phyloP scores from a whole-genome alignment of 305 asterid genomes.

The Ajuga reptans region DNA sequence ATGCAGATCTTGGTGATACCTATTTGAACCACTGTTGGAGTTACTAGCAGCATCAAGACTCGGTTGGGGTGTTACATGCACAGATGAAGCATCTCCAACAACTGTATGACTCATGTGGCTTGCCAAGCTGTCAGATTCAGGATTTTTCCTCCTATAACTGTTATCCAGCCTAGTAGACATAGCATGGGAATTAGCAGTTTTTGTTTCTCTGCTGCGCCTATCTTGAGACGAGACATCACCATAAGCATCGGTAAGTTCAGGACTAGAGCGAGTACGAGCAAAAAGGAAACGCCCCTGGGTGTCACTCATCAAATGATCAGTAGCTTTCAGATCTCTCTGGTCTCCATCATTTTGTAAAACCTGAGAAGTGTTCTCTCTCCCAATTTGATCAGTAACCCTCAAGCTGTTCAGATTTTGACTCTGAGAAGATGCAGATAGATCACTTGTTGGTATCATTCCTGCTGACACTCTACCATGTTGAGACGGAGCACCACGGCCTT shows the following conservation, averaged over 20 bases:
- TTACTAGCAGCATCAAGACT: conserved; percentile 43
- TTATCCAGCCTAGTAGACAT: conserved; percentile 36
- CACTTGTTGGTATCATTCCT: conserved; percentile 32
- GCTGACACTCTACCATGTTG: conserved; percentile 38
- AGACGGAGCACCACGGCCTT: conserved; percentile 28
- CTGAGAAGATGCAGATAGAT: conserved; percentile 38
- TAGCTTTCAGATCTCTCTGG: conserved; percentile 48
- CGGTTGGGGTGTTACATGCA: conserved; percentile 40
- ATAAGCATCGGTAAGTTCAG: conserved; percentile 80
- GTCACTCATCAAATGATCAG: conserved; percentile 52
- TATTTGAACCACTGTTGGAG: conserved; percentile 41
- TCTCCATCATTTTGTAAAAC: conserved; percentile 38
- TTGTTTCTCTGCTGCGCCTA: conserved; percentile 36
- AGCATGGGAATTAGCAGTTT: conserved; percentile 40
- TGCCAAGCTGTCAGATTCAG: conserved; percentile 46
- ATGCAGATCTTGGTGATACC: conserved; percentile 42
- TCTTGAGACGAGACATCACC: conserved; percentile 39
- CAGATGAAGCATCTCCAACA: conserved; percentile 41
- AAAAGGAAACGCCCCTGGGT: conserved; percentile 55
- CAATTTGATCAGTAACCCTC: conserved; percentile 34
- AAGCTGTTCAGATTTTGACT: conserved; percentile 39
- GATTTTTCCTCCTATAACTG: conserved; percentile 42
- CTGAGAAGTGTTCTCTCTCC: conserved; percentile 36
- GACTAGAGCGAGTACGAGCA: conserved; percentile 89
- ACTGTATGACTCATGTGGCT: conserved; percentile 40